Percentiles rank a stretch among this genome's conserved stretches.
Conservation (phyloP, 2,329 filamentous ascomycete species). For the Ampelomyces quisqualis region DNA sequence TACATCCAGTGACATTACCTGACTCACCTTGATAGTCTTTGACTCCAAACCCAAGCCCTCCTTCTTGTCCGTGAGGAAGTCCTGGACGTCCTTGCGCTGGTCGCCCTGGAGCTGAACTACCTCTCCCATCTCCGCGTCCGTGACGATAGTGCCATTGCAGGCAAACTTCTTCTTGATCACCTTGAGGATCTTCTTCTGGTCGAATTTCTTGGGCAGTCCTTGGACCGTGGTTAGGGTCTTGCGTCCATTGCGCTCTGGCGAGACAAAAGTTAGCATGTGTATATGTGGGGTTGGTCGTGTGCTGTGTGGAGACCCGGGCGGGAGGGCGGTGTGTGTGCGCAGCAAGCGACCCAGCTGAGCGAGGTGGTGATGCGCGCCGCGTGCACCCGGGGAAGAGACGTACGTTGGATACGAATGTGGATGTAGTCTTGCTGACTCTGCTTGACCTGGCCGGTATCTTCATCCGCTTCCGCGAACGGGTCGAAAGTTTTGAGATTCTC, state of each 20-base stretch:
- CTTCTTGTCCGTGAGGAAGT: slow-evolving; percentile 95
- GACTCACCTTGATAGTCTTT: slow-evolving; percentile 88
- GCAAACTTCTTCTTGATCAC: slow-evolving; percentile 99
- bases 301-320: not conserved
- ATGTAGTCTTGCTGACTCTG: slow-evolving; percentile 91
- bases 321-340: slow-evolving; percentile 1
- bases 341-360: not conserved
- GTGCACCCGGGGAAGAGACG: slow-evolving; percentile 46
- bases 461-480: slow-evolving; percentile 99
- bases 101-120: slow-evolving; percentile 99
- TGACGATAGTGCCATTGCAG: slow-evolving; percentile 99
- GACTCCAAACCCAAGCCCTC: slow-evolving; percentile 89
- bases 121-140: slow-evolving; percentile 94
- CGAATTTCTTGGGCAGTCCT: slow-evolving; percentile 97
- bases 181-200: slow-evolving; percentile 99
- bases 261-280: slow-evolving; percentile 44
- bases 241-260: slow-evolving; percentile 97
- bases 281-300: not conserved
- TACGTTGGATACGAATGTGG: slow-evolving; percentile 99
- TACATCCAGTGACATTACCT: not conserved
- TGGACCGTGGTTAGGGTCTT: slow-evolving; percentile 99
- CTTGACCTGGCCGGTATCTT: slow-evolving; percentile 95
- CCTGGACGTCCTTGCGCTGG: slow-evolving; percentile 97
- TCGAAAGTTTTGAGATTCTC: slow-evolving; percentile 59
- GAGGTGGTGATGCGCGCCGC: slow-evolving; percentile 2